Conservation (phyloP, 306 rosid species). For the Alnus glutinosa region DNA sequence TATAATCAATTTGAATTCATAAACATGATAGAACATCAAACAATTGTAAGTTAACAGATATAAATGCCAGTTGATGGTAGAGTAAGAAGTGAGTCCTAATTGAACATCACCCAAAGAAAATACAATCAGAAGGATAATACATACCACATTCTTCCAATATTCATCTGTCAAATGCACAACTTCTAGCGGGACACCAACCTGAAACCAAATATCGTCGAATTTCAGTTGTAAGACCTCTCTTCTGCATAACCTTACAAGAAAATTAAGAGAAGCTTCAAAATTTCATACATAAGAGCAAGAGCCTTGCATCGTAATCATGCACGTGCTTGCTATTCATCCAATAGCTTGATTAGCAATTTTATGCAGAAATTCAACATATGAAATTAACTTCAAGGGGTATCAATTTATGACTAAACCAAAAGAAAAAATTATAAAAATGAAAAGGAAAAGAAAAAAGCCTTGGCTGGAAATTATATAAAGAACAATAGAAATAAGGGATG, state of each 20-base stretch:
- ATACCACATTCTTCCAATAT: conserved; percentile 92
- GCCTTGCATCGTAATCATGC: neutral
- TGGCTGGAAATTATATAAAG: neutral
- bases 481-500: neutral
- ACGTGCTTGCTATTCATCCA: neutral
- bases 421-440: no score
- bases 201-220: conserved; percentile 26
- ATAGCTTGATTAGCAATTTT: neutral
- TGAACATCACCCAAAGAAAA: conserved; percentile 1
- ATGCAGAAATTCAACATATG: neutral
- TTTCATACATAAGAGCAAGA: neutral
- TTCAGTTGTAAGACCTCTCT: conserved; percentile 14
- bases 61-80: neutral
- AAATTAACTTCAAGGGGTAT: neutral
- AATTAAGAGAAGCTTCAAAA: neutral
- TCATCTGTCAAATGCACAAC: conserved; percentile 94
- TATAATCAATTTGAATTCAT: conserved; percentile 11
- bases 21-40: neutral
- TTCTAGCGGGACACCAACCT: conserved; percentile 81
- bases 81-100: neutral
- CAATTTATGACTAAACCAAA: neutral
- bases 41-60: neutral
- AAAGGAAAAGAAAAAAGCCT: neutral
- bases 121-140: conserved; percentile 3
- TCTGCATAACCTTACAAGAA: neutral